These are phyloP conservation scores for Ogataea allantospora DNA, from an alignment of 805 yeast genomes.

Conservation along the genomic window DNA sequence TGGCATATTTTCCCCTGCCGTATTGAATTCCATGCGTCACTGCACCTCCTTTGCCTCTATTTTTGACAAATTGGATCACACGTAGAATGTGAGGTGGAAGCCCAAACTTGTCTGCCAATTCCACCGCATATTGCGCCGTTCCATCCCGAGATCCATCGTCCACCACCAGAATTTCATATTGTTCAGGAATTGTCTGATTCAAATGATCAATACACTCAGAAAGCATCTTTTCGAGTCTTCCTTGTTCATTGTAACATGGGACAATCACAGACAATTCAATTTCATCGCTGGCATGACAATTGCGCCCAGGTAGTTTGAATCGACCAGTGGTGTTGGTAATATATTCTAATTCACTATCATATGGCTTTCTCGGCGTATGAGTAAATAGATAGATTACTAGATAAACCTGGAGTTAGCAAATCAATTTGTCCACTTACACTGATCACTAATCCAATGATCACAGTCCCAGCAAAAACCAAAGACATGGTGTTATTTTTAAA, in stretches of 20 bases:
- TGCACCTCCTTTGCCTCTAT: slow-evolving; percentile 96
- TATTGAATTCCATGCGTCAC: slow-evolving; percentile 88
- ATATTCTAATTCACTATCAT: slow-evolving; percentile 52
- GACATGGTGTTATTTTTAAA: slow-evolving; percentile 1
- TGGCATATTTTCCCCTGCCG: slow-evolving; percentile 65
- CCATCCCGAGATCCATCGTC: slow-evolving; percentile 92
- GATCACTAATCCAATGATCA: not conserved
- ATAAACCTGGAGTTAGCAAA: slow-evolving; percentile 33
- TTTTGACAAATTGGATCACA: slow-evolving; percentile 65
- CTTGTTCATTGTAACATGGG: slow-evolving; percentile 91
- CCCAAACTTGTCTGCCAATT: slow-evolving; percentile 51
- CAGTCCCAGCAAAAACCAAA: slow-evolving; percentile 1
- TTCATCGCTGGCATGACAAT: slow-evolving; percentile 33
- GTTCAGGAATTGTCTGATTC: slow-evolving; percentile 26
- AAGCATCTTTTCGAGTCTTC: slow-evolving; percentile 67
- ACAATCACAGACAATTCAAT: slow-evolving; percentile 73
- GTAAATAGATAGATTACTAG: slow-evolving; percentile 47
- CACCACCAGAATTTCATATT: slow-evolving; percentile 78
- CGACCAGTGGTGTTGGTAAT: slow-evolving; percentile 39
- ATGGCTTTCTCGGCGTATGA: slow-evolving; percentile 60
- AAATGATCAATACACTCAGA: slow-evolving; percentile 64
- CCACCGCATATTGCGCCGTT: slow-evolving; percentile 69
- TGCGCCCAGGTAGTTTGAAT: slow-evolving; percentile 37
- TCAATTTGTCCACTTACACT: slow-evolving; percentile 3
- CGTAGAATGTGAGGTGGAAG: slow-evolving; percentile 60